These are phyloP conservation scores for Aphanoascus verrucosus DNA, from an alignment of 2,329 filamentous ascomycete species.

Conservation along the genomic window DNA sequence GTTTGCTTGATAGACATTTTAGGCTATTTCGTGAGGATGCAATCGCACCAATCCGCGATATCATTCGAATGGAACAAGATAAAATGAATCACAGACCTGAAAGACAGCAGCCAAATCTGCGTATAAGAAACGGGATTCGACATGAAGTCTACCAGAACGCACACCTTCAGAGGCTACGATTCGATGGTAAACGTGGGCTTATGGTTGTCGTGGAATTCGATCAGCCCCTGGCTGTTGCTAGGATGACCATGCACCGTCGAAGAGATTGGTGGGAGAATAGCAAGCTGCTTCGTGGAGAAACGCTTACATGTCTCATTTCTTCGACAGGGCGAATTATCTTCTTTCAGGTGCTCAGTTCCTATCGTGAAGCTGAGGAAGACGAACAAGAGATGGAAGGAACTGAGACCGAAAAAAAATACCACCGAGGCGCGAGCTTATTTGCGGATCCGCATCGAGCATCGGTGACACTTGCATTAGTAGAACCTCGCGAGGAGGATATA, in stretches of 20 bases:
- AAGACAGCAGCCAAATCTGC: conserved; percentile 4
- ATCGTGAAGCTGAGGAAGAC: background rate
- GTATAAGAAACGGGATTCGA: background rate
- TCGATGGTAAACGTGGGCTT: conserved; percentile 35
- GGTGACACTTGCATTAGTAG: conserved; percentile 23
- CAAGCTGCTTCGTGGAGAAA: conserved; percentile 41
- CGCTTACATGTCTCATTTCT: conserved; percentile 41
- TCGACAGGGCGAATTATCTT: conserved; percentile 23
- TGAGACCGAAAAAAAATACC: background rate
- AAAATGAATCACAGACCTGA: conserved; percentile 16
- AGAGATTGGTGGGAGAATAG: conserved; percentile 43
- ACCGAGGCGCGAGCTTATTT: conserved; percentile 16
- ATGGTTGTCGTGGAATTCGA: conserved; percentile 38
- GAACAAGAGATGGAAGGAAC: background rate
- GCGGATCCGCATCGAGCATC: conserved; percentile 22
- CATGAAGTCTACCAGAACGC: conserved; percentile 33
- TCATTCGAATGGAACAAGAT: conserved; percentile 34
- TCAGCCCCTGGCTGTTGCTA: conserved; percentile 32
- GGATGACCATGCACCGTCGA: conserved; percentile 23
- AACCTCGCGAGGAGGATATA: conserved; percentile 19
- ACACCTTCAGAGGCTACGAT: conserved; percentile 23
- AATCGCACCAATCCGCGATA: conserved; percentile 44
- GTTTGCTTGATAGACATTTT: conserved; percentile 47
- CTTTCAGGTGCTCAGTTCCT: conserved; percentile 17
- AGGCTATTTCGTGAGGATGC: conserved; percentile 48